Evolutionary conservation across 139 green algal genomes (phyloP).

Genomic region (Penium margaritaceum): DNA sequence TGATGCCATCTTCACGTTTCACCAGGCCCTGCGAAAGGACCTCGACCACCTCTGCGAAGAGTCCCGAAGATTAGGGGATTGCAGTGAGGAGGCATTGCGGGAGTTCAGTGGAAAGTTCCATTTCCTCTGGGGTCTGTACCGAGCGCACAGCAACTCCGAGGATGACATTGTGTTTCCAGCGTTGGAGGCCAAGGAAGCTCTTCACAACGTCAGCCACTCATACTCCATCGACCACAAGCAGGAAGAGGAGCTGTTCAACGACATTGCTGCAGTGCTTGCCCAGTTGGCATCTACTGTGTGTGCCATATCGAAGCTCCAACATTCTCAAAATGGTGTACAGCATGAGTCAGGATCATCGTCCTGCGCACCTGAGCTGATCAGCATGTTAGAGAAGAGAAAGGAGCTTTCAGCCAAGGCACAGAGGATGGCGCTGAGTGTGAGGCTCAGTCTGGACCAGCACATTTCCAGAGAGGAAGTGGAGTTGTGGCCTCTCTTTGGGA

Average conservation of each 20-base stretch:
- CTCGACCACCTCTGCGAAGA: constrained; percentile 73
- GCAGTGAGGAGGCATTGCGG: constrained; percentile 49
- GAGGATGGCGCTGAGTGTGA: constrained; percentile 68
- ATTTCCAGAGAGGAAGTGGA: constrained; percentile 76
- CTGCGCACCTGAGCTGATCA: background rate
- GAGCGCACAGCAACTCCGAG: constrained; percentile 68
- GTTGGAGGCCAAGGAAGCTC: constrained; percentile 85
- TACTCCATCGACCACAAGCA: constrained; percentile 94
- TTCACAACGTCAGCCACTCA: constrained; percentile 85
- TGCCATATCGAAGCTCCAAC: too few relatives aligned
- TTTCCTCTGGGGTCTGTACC: constrained; percentile 80
- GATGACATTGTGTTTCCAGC: constrained; percentile 96
- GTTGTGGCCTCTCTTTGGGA: constrained; percentile 92
- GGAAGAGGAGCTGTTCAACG: constrained; percentile 78
- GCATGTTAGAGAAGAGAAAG: constrained; percentile 8
- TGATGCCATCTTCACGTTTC: constrained; percentile 96
- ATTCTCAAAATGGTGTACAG: too few relatives aligned
- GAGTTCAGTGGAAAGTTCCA: constrained; percentile 79
- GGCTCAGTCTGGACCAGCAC: constrained; percentile 74
- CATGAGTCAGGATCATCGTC: too few relatives aligned
- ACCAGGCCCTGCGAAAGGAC: constrained; percentile 68
- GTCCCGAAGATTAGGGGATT: constrained; percentile 42
- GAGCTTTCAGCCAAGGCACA: constrained; percentile 15
- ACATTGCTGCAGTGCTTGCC: constrained; percentile 51
- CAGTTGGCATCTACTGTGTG: constrained; percentile 21